Base-by-base conservation (phyloP, 345 rosid genomes). In the Hevea brasiliensis region DNA sequence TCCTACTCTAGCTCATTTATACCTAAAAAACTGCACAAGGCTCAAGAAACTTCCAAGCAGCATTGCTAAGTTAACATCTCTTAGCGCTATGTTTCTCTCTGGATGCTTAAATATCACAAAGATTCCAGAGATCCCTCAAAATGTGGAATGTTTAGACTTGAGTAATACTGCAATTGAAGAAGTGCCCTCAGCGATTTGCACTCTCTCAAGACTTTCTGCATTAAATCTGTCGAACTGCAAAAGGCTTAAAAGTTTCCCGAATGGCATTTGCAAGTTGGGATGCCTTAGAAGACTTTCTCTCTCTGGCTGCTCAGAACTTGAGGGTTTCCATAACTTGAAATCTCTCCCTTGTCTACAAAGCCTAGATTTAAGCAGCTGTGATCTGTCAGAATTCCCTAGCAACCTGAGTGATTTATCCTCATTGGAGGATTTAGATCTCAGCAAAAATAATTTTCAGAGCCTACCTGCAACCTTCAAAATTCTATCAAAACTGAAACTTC, bases 381-480 rank as follows among this genome's bases (percentile, higher is more conserved):
- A 40, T 61, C 32, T 72, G 3, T 1, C 1, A 5, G 48, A 61
- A 35, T 6, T 60, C 37, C 68, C 75, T 20, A 21, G 40, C 14
- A 44, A 35, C 45, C n/a, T 72, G 7, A 21, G 58, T 6, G 4
- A 18, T 20, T 50, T 72, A 48, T 29, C 60, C 11, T 48, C 26
- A 9, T n/a, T 72, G 26, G 41, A 61, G 6, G 8, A 8, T 17
- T 29, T 71, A n/a, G 4, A 27, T 58, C 35, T 60, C 9, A 29
- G 45, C 2, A 32, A 24, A 32, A 61, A 72, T 13, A 29, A 72
- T 35, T 58, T 71, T 47, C 26, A 24, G 41, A 71, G 17, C 1
- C 0, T 71, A 26, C 67, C 74, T 24, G 13, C 57, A 47, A 61
- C 17, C 17, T 48, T 72, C 60, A 72, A 60, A 59, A 67, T 20